These are phyloP conservation scores for Phyllachora maydis DNA, from an alignment of 2,329 filamentous ascomycete genomes.

Conservation along the genomic window DNA sequence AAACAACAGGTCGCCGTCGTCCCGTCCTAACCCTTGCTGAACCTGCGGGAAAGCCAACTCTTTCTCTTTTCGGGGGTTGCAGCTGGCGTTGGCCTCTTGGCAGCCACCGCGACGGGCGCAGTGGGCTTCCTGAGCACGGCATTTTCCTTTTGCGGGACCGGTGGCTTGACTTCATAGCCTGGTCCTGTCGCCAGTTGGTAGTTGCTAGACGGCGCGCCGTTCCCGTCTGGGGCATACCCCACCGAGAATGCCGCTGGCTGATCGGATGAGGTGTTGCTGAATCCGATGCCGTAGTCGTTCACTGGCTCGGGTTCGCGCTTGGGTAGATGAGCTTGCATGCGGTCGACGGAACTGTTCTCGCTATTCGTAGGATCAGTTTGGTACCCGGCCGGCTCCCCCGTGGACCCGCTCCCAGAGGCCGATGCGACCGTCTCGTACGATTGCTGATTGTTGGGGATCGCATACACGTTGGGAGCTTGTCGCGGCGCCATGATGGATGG, in stretches of 20 bases:
- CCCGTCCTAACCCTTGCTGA: no score
- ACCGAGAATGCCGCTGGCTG: constrained; percentile 18
- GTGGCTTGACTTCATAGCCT: constrained; percentile 6
- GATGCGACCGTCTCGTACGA: constrained; percentile 79
- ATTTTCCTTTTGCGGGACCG: constrained; percentile 13
- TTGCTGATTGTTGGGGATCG: constrained; percentile 43
- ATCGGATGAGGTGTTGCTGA: constrained; percentile 20
- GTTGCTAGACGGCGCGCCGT: constrained; percentile 4
- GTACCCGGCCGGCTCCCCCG: constrained; percentile 56
- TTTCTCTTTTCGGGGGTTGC: constrained; percentile 48
- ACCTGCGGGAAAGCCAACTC: constrained; percentile 72
- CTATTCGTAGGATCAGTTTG: constrained; percentile 71
- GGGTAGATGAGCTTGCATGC: constrained; percentile 38
- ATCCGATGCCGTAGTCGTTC: constrained; percentile 46
- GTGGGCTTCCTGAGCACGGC: constrained; percentile 9
- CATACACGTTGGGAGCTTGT: constrained; percentile 24
- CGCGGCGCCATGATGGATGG: no score
- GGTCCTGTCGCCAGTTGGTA: constrained; percentile 5
- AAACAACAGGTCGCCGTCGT: no score
- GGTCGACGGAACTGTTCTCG: constrained; percentile 80
- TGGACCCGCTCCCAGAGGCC: constrained; percentile 50
- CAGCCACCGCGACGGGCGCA: no score
- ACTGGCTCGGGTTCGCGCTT: constrained; percentile 27
- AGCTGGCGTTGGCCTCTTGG: constrained; percentile 7
- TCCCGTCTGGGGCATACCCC: constrained; percentile 5